Conservation (phyloP, 2,329 filamentous ascomycete genomes). For the Cladosporium sphaerospermum region DNA sequence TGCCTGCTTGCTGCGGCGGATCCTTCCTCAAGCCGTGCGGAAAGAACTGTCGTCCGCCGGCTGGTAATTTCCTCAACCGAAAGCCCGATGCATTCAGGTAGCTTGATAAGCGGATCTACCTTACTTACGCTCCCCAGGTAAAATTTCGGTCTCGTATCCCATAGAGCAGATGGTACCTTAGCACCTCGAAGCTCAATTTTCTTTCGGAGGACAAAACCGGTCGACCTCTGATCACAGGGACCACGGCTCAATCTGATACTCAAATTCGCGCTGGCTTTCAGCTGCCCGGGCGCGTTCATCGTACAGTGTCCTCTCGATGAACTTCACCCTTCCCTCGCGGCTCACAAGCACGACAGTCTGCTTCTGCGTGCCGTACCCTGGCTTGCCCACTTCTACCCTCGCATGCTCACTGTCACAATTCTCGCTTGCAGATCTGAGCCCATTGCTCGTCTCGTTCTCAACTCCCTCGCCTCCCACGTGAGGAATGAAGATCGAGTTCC, state of each 20-base stretch:
- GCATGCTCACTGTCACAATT: slow-evolving; percentile 13
- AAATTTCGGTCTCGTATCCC: too few relatives aligned
- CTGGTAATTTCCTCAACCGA: too few relatives aligned
- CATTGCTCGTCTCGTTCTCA: slow-evolving; percentile 33
- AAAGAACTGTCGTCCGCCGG: too few relatives aligned
- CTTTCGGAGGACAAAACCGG: too few relatives aligned
- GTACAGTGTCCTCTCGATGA: slow-evolving; percentile 56
- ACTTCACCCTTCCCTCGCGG: slow-evolving; percentile 50
- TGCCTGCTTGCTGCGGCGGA: too few relatives aligned
- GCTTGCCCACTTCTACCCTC: slow-evolving; percentile 18
- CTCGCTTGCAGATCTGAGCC: slow-evolving; percentile 33
- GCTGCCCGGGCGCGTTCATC: slow-evolving; percentile 47
- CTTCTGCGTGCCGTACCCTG: slow-evolving; percentile 59
- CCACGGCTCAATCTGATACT: slow-evolving; percentile 43
- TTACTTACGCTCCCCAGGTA: too few relatives aligned
- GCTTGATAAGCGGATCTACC: too few relatives aligned
- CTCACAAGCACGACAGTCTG: slow-evolving; percentile 56
- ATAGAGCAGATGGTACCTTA: too few relatives aligned
- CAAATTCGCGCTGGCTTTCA: slow-evolving; percentile 42
- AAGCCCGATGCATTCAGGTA: too few relatives aligned
- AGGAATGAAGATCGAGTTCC: slow-evolving; percentile 57
- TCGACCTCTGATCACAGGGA: slow-evolving; percentile 17
- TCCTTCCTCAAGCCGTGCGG: too few relatives aligned
- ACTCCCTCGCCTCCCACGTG: slow-evolving; percentile 45
- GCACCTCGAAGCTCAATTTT: too few relatives aligned